Evolutionary conservation across 768 basidiomycete genomes (phyloP).

Genomic region (Pulveroboletus sp.): DNA sequence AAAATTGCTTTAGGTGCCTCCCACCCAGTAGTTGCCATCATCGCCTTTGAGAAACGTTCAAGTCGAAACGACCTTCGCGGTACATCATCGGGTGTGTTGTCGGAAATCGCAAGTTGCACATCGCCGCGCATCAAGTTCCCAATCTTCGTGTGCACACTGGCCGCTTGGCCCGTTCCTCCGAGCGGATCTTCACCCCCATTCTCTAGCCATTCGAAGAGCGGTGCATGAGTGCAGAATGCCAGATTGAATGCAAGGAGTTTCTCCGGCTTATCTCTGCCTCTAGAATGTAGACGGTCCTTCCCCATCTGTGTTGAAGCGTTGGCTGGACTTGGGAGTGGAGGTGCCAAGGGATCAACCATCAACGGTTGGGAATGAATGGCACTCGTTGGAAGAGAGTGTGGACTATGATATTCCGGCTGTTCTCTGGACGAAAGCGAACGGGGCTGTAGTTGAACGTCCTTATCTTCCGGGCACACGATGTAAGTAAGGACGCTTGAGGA

Average conservation of each 20-base stretch:
- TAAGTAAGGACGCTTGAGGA: constrained; percentile 24
- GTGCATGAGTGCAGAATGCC: constrained; percentile 52
- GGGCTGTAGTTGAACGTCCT: background rate
- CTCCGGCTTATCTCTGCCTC: constrained; percentile 4
- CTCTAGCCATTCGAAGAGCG: constrained; percentile 75
- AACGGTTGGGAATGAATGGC: background rate
- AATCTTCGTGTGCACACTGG: constrained; percentile 1
- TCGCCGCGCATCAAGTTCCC: background rate
- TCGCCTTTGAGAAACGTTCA: constrained; percentile 69
- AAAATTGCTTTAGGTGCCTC: constrained; percentile 59
- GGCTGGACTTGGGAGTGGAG: background rate
- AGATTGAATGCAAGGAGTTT: constrained; percentile 58
- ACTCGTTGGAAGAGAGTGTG: background rate
- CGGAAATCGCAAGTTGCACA: background rate
- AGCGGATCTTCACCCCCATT: constrained; percentile 38
- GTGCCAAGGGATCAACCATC: background rate
- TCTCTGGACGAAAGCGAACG: background rate
- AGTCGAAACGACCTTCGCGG: constrained; percentile 46
- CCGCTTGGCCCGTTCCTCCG: constrained; percentile 20
- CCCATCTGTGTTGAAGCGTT: background rate
- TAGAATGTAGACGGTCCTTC: background rate
- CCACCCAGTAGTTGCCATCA: constrained; percentile 71
- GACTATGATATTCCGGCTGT: background rate
- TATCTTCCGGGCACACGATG: constrained; percentile 12
- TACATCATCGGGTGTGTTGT: background rate